Base-by-base conservation (phyloP, 345 rosid genomes). In the Citrus australasica region DNA sequence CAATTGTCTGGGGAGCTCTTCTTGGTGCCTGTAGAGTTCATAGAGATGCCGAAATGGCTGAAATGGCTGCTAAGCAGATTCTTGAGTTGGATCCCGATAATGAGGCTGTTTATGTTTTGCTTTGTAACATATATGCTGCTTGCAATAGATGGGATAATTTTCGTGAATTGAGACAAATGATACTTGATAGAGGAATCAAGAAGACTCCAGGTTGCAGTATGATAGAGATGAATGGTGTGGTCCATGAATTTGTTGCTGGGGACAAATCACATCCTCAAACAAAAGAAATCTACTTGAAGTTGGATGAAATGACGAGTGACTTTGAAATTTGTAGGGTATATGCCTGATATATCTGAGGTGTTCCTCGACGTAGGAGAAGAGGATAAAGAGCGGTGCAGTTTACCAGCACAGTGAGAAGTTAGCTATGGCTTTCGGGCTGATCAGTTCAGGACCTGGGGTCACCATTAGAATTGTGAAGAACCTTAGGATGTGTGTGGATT, bases 1-100 rank as follows among this genome's bases (percentile, higher is more conserved):
- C 81, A 38, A 82, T 90, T 71, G 85, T 92, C 32, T 92, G 97
- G 97, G 92, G 94, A 74, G 83, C 94, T 79, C 84, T 92, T 67
- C 90, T 92, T 65, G 84, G 82, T 60, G 92, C 90, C 35, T 90
- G 87, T 78, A 88, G 93, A 88, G 83, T 88, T 81, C 88, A 90
- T 71, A 87, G 84, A 28, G 76, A 84, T 62, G 85, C 82, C 70
- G 58, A 28, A 76, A 75, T 85, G 77, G 92, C 97, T 79, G 86
- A 89, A 79, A 46, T 82, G 80, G 83, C 88, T 27, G 88, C 86
- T 79, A 77, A 85, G 38, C 74, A 70, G 46, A 84, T 88, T 13
- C 74, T 83, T 35, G 84, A 80, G 79, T 59, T 86, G 67, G 90
- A 89, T 46, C 86, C 87, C 46, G 75, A 84, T 42, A 88, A 87